Percentiles rank a stretch among this genome's conserved stretches.
These are phyloP conservation scores for Gonium pectorale DNA, from an alignment of 139 green algal genomes.

Conservation along the genomic window DNA sequence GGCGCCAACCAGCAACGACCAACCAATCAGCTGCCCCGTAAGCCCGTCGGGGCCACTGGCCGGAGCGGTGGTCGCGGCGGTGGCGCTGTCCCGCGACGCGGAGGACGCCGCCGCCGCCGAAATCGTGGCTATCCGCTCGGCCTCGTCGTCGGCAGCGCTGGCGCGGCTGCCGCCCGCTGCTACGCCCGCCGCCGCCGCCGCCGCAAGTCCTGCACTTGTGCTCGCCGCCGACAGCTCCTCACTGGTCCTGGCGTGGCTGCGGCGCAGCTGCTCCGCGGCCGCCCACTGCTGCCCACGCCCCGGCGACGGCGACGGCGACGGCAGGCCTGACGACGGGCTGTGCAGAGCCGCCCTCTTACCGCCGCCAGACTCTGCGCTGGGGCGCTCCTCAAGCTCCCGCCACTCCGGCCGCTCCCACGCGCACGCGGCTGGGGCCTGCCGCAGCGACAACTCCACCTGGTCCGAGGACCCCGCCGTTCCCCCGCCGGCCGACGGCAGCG, in stretches of 20 bases:
- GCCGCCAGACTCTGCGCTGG: too few relatives aligned
- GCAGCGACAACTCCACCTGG: not conserved
- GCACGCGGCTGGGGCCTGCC: not conserved
- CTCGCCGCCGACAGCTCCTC: not conserved
- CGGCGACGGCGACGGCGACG: not conserved
- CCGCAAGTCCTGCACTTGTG: too few relatives aligned
- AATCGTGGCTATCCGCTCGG: not conserved
- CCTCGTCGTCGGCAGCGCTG: not conserved
- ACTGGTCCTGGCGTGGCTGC: not conserved
- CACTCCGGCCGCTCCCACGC: not conserved
- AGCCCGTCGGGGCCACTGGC: not conserved
- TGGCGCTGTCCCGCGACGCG: not conserved
- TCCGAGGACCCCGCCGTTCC: too few relatives aligned
- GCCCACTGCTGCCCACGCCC: not conserved
- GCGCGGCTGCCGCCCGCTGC: conserved; percentile 3
- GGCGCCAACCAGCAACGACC: not conserved
- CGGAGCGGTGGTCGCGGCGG: not conserved
- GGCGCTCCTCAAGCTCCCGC: too few relatives aligned
- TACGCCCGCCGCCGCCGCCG: not conserved
- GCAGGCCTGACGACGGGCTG: too few relatives aligned
- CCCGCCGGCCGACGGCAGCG: too few relatives aligned
- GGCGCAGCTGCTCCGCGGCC: not conserved
- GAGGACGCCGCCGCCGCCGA: not conserved
- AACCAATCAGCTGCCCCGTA: not conserved
- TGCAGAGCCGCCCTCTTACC: too few relatives aligned